Percentiles rank a stretch among this genome's conserved stretches.
These are phyloP conservation scores for Daldinia caldariorum DNA, from an alignment of 495 filamentous ascomycete species.

Conservation along the genomic window DNA sequence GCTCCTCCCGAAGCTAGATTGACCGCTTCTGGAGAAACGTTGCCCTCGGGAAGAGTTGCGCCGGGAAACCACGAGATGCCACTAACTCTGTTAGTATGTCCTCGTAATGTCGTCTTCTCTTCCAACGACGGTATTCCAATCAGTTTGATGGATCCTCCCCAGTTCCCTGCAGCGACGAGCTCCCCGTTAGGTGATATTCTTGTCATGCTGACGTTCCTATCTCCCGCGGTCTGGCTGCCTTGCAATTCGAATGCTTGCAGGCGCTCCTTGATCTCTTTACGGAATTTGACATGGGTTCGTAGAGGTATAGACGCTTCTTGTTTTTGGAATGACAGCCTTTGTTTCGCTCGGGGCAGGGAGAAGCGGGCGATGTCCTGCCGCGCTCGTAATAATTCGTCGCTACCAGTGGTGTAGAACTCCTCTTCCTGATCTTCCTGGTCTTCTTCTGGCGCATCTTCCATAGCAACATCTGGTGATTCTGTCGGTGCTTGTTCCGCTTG, in stretches of 20 bases:
- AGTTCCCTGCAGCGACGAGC: constrained; percentile 88
- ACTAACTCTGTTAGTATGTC: constrained; percentile 86
- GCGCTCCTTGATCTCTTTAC: constrained; percentile 87
- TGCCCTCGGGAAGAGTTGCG: constrained; percentile 74
- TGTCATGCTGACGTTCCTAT: constrained; percentile 87
- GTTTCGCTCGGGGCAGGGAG: constrained; percentile 83
- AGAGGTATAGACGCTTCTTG: constrained; percentile 82
- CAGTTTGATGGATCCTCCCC: constrained; percentile 87
- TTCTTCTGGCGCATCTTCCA: constrained; percentile 70
- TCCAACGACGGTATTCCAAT: constrained; percentile 85
- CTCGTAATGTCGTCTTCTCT: constrained; percentile 75
- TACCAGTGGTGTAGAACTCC: constrained; percentile 93
- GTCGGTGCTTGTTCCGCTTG: constrained; percentile 65
- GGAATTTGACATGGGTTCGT: constrained; percentile 87
- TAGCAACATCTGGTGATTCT: constrained; percentile 70
- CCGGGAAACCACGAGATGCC: constrained; percentile 90
- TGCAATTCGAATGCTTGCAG: constrained; percentile 86
- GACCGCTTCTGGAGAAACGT: constrained; percentile 74
- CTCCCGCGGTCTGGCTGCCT: constrained; percentile 90
- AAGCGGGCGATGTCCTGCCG: constrained; percentile 84
- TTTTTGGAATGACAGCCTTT: constrained; percentile 77
- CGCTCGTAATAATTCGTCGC: constrained; percentile 76
- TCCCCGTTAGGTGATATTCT: constrained; percentile 89
- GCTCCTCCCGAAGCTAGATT: constrained; percentile 93
- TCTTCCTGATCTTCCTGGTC: constrained; percentile 81